Conservation (phyloP, 2,329 filamentous ascomycete species). For the Talaromyces sp. region DNA sequence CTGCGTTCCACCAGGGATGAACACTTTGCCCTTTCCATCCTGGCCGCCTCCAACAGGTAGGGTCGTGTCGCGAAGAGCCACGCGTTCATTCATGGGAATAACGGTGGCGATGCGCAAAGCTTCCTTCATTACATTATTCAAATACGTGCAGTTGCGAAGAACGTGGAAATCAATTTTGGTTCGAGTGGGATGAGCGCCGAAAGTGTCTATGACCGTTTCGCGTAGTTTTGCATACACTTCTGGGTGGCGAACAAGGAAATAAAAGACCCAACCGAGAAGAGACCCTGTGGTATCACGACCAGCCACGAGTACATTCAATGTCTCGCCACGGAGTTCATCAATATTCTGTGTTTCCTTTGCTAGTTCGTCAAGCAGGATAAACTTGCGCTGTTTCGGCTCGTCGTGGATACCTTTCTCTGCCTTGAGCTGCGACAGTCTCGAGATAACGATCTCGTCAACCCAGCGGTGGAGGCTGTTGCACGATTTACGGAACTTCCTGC, state of each 20-base stretch:
- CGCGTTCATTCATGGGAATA: slow-evolving; percentile 43
- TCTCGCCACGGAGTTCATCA: slow-evolving; percentile 45
- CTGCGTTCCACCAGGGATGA: slow-evolving; percentile 60
- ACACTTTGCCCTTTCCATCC: slow-evolving; percentile 55
- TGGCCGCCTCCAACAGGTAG: slow-evolving; percentile 55
- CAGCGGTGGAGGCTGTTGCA: slow-evolving; percentile 9
- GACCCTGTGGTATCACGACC: slow-evolving; percentile 35
- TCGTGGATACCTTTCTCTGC: slow-evolving; percentile 10
- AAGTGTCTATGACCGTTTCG: slow-evolving; percentile 44
- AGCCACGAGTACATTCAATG: slow-evolving; percentile 34
- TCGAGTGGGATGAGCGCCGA: slow-evolving; percentile 6
- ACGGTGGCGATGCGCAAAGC: slow-evolving; percentile 42
- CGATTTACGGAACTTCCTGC: slow-evolving; percentile 8
- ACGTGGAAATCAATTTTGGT: slow-evolving; percentile 10
- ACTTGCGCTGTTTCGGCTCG: slow-evolving; percentile 29
- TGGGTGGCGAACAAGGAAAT: slow-evolving; percentile 24
- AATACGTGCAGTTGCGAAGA: slow-evolving; percentile 13
- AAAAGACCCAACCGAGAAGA: slow-evolving; percentile 29
- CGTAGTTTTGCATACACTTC: slow-evolving; percentile 20
- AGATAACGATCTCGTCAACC: slow-evolving; percentile 17
- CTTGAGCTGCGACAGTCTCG: slow-evolving; percentile 10
- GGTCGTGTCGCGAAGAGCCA: slow-evolving; percentile 36
- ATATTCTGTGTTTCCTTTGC: slow-evolving; percentile 44
- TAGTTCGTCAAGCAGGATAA: slow-evolving; percentile 56
- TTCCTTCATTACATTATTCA: slow-evolving; percentile 26